phyloP scores from a whole-genome alignment of 257 asterid species.

The Jacaranda mimosifolia region DNA sequence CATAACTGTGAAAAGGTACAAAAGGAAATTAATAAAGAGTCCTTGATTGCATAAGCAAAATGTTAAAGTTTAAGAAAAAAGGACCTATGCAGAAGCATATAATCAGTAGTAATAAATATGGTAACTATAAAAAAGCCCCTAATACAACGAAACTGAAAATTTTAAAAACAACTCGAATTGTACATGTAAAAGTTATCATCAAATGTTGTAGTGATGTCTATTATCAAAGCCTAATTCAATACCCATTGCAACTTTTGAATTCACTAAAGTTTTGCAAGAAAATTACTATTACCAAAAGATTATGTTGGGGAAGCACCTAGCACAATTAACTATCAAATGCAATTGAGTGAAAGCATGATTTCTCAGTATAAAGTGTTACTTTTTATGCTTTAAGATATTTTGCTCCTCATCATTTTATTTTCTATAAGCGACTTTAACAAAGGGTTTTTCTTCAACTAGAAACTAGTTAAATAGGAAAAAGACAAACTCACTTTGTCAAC shows the following conservation, averaged over 20 bases:
- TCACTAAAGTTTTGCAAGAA: background rate
- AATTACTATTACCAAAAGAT: background rate
- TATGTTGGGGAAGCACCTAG: too few relatives aligned
- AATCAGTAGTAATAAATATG: too few relatives aligned
- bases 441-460: constrained; percentile 6
- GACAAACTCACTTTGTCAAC: constrained; percentile 69
- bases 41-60: background rate
- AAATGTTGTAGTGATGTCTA: background rate
- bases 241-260: background rate
- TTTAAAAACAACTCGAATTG: background rate
- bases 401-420: too few relatives aligned
- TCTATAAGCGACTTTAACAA: constrained; percentile 11
- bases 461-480: constrained; percentile 8
- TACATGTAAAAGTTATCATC: background rate
- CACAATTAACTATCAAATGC: too few relatives aligned
- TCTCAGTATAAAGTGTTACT: background rate
- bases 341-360: background rate
- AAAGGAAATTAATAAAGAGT: constrained; percentile 17
- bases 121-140: background rate
- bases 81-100: too few relatives aligned
- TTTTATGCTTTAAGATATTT: constrained; percentile 2
- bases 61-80: background rate
- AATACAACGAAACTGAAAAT: constrained; percentile 4
- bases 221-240: too few relatives aligned
- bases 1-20: constrained; percentile 61